These are phyloP conservation scores for Mycena epipterygia DNA, from an alignment of 768 basidiomycete genomes.

Conservation along the genomic window DNA sequence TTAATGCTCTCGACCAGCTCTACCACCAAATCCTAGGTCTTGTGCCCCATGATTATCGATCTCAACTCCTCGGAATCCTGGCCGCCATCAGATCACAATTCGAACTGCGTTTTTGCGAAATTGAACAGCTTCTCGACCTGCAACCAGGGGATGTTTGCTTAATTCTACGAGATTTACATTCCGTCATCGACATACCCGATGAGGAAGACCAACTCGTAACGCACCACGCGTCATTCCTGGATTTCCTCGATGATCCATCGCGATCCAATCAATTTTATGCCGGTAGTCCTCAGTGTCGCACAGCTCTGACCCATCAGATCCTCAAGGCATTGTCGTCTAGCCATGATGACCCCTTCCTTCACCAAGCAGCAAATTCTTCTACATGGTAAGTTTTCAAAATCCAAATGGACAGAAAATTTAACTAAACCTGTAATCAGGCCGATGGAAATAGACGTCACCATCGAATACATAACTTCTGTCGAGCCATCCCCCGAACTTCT, in stretches of 20 bases:
- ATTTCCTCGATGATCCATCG: background rate
- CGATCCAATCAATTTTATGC: slow-evolving; percentile 3
- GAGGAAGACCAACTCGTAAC: background rate
- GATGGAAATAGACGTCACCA: background rate
- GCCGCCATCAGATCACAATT: background rate
- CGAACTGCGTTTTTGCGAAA: background rate
- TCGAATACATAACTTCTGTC: background rate
- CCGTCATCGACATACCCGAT: background rate
- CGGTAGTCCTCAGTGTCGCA: slow-evolving; percentile 1
- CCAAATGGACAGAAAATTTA: background rate
- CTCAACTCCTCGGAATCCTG: background rate
- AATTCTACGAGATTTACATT: background rate
- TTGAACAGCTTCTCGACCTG: slow-evolving; percentile 5
- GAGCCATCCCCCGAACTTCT: slow-evolving; percentile 8
- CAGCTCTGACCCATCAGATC: background rate
- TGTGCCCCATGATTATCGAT: background rate
- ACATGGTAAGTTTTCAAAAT: background rate
- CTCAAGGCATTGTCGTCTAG: background rate
- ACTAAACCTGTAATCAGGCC: background rate
- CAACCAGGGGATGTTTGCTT: background rate
- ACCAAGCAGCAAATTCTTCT: background rate
- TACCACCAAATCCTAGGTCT: slow-evolving; percentile 2
- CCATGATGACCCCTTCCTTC: background rate
- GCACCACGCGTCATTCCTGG: no score
- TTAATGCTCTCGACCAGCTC: slow-evolving; percentile 5